Evolutionary conservation across 768 basidiomycete species (phyloP).

Genomic region (Xerocomus potaroensis): DNA sequence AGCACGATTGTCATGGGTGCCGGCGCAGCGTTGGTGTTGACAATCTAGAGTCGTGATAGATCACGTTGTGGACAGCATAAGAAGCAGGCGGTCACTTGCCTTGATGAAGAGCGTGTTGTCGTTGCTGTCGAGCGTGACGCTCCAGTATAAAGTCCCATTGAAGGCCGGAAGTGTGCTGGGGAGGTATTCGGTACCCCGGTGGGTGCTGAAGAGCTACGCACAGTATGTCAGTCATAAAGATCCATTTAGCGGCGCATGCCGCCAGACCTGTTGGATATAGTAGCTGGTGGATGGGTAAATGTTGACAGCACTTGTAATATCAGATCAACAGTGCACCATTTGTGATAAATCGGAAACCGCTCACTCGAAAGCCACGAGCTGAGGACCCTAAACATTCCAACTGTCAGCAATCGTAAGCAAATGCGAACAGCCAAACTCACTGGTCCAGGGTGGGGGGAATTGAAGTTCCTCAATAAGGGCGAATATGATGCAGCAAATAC

Average conservation of each 20-base stretch:
- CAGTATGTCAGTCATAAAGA: not conserved
- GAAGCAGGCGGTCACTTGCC: slow-evolving; percentile 28
- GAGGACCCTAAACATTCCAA: slow-evolving; percentile 35
- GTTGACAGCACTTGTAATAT: slow-evolving; percentile 37
- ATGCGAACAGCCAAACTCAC: slow-evolving; percentile 31
- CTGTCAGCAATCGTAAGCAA: not conserved
- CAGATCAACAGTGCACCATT: not conserved
- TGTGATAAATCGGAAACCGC: slow-evolving; percentile 15
- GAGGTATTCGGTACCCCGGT: slow-evolving; percentile 56
- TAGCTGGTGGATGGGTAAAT: slow-evolving; percentile 58
- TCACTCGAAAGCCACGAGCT: slow-evolving; percentile 57
- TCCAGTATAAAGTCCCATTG: slow-evolving; percentile 57
- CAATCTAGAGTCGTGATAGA: slow-evolving; percentile 35
- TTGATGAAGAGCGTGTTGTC: slow-evolving; percentile 48
- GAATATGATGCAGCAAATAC: slow-evolving; percentile 60
- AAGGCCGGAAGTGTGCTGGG: slow-evolving; percentile 52
- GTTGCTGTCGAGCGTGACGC: slow-evolving; percentile 35
- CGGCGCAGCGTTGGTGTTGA: slow-evolving; percentile 42
- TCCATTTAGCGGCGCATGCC: too few species aligned
- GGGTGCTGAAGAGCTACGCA: slow-evolving; percentile 53
- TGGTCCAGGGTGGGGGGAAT: slow-evolving; percentile 43
- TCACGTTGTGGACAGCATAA: not conserved
- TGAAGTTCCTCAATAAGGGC: slow-evolving; percentile 49
- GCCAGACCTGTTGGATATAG: slow-evolving; percentile 59
- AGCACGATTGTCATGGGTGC: slow-evolving; percentile 45